Evolutionary conservation across 192 early-diverging fungal genomes (phyloP), one percentile per base, ranked within the genome.

Genomic region (Endogone sp.): DNA sequence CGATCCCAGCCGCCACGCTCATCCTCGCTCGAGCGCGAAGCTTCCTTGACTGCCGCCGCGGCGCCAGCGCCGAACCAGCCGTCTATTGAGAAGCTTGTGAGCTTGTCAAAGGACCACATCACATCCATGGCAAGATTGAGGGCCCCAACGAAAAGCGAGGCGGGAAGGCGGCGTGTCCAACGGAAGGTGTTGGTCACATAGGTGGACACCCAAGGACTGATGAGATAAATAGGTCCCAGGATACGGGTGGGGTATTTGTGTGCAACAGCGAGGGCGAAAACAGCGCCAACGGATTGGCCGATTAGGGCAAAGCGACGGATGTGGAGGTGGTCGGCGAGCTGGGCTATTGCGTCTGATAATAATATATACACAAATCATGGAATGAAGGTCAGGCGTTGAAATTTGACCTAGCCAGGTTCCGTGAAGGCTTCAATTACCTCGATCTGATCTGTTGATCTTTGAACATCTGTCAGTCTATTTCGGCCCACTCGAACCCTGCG

Each of bases 161-260:
- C 77, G 13, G 77, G 77, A 21, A 79, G 37, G 10, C 69, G 69
- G 3, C 73, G 65, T 16, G 77, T 68, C 77, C 77, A 79, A 58
- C 71, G 70, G 28, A 79, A 79, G 23, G 77, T 74, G 22, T 79
- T 79, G 13, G 77, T 70, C 44, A 66, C 70, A 23, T 67, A 60
- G 3, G 77, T 79, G 8, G 77, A 74, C 9, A 79, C 77, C 77
- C 77, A 79, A 1, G 77, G 77, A 22, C 72, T 74, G 22, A 79
- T 72, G 11, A 74, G 32, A 58, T 71, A 74, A 0, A 79, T 63
- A 3, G 77, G 73, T 0, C 77, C 77, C 25, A 71, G 2, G 13
- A 79, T 69, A 21, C 77, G 69, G 0, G 3, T 23, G 2, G 66
- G 69, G 27, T 72, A 74, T 29, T 66, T 54, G 20, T 68, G 60